Base-by-base conservation (phyloP, 2,329 filamentous ascomycete genomes). In the Neopestalotiopsis rosae region DNA sequence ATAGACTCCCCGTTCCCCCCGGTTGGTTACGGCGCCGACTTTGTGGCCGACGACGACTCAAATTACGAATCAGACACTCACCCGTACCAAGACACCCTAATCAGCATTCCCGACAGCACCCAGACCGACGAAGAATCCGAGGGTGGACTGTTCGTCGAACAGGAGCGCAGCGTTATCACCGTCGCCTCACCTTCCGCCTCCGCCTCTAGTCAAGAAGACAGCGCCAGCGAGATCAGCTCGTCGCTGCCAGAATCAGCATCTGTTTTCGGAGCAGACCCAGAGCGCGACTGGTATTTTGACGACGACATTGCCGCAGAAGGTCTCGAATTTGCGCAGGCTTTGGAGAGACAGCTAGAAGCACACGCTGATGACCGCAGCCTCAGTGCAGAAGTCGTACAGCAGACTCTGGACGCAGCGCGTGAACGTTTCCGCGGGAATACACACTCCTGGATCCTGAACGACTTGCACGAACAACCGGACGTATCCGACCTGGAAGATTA, bases 361-460 rank as follows among this genome's bases (percentile, higher is more conserved):
- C 34, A 38, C 6, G 7, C 17, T 28, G 40, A 64, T 28, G 42
- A 24, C 20, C 17, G 28, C 28, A 24, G 38, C n/a, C 24, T 49
- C 61, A 67, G 58, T 65, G 70, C 71, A 69, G 59, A 32, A 61
- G 40, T 32, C 10, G 59, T 38, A 20, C 28, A n/a, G 14, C 67
- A 70, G 38, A 30, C 67, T 34, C 28, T 49, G 38, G 64, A 40
- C 30, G 59, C n/a, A 12, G 30, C 38, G 40, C 28, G 49, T 49
- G 13, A 38, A 20, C 59, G 34, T 38, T n/a, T 61, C 32, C 17
- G 12, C 30, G 59, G 12, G n/a, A 14, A 61, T 12, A 30, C 17
- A 61, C 34, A 61, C 34, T 32, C 38, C 2, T 20, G 49, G 7
- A n/a, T 45, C 38, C n/a, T 45, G 14, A 17, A 49, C 61, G 32